These are phyloP conservation scores for Dendrobium catenatum DNA, from an alignment of 106 monocot species.

Conservation along the genomic window DNA sequence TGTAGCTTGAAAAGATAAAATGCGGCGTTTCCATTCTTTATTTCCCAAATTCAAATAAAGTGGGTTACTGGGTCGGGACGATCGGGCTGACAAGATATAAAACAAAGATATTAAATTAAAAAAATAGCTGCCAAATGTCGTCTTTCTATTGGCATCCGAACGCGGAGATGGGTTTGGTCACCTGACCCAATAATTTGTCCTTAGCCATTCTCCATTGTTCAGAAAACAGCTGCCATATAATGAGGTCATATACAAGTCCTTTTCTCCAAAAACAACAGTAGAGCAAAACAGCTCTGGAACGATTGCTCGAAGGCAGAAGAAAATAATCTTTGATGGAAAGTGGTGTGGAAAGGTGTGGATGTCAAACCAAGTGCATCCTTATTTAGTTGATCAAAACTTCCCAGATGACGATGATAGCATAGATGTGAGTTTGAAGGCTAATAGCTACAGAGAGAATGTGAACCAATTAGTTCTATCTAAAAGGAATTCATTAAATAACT, in stretches of 20 bases:
- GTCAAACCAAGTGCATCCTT: slow-evolving; percentile 91
- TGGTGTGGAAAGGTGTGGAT: slow-evolving; percentile 99
- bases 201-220: slow-evolving; percentile 82
- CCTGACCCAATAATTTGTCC: no score
- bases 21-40: no score
- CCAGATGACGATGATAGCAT: slow-evolving; percentile 17
- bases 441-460: slow-evolving; percentile 2
- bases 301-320: slow-evolving; percentile 49
- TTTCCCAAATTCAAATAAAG: no score
- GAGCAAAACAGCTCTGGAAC: slow-evolving; percentile 15
- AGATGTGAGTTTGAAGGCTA: background rate
- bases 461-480: background rate
- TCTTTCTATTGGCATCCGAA: no score
- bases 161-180: no score
- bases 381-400: slow-evolving; percentile 26
- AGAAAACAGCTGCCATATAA: slow-evolving; percentile 95
- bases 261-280: slow-evolving; percentile 44
- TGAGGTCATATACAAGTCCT: slow-evolving; percentile 77
- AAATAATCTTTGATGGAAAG: slow-evolving; percentile 70
- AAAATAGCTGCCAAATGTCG: no score
- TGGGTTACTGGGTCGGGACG: no score
- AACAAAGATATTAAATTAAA: no score
- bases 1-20: no score
- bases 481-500: slow-evolving; percentile 6
- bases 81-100: no score